A percentile compares a stretch with the other conserved stretches of the same genome.
Conservation (phyloP, 441 rosid genomes). For the Brassica hybrid region DNA sequence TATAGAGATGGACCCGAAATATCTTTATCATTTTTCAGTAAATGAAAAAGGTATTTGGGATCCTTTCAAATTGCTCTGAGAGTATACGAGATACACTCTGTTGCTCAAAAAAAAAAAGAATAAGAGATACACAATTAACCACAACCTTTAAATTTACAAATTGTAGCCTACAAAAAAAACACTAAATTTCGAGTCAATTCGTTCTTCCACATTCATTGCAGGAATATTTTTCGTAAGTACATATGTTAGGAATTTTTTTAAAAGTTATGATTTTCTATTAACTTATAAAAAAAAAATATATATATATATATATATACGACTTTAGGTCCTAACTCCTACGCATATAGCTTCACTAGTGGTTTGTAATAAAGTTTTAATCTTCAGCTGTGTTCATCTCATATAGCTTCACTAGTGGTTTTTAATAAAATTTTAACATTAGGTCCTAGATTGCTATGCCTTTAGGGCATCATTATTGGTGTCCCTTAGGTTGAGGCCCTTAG, state of each 20-base stretch:
- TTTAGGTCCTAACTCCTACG: background rate
- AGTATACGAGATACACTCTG: background rate
- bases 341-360: too few relatives aligned
- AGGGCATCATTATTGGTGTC: too few relatives aligned
- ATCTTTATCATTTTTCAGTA: slow-evolving; percentile 23
- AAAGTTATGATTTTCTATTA: background rate
- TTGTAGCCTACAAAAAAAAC: background rate
- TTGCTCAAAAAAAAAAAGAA: background rate
- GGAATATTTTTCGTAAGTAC: background rate
- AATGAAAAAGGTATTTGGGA: background rate
- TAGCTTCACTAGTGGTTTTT: background rate
- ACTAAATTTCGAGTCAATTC: too few relatives aligned
- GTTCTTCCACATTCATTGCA: background rate
- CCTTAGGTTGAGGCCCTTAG: too few relatives aligned
- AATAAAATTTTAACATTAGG: background rate
- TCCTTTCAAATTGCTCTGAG: background rate
- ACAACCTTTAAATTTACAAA: background rate
- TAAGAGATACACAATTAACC: background rate
- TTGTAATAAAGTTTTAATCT: too few relatives aligned
- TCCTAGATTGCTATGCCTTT: slow-evolving; percentile 15
- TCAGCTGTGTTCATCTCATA: background rate
- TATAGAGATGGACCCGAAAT: slow-evolving; percentile 39
- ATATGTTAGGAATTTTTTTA: background rate
- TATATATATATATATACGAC: background rate
- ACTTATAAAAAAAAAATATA: too few relatives aligned